Conservation (phyloP, 1,284 basidiomycete species). For the Marasmius sp. region DNA sequence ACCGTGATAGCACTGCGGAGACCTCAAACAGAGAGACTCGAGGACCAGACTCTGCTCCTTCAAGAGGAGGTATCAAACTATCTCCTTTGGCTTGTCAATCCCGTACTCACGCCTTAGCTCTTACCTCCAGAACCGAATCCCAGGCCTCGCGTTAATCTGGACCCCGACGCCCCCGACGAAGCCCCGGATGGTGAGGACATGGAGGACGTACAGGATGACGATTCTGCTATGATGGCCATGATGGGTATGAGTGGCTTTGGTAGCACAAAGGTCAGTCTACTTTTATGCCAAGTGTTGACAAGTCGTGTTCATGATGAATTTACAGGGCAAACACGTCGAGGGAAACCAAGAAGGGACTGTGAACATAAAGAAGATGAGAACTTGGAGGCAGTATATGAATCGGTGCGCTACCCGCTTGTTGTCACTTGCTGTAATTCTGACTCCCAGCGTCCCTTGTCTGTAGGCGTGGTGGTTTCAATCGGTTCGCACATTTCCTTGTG, state of each 20-base stretch:
- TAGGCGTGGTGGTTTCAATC: conserved; percentile 92
- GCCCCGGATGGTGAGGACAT: conserved; percentile 61
- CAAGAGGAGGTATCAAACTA: not conserved
- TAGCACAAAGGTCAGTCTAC: conserved; percentile 75
- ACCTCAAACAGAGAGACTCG: conserved; percentile 30
- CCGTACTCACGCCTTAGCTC: not conserved
- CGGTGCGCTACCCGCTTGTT: conserved; percentile 43
- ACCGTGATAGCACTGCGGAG: conserved; percentile 32
- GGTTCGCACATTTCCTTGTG: conserved; percentile 38
- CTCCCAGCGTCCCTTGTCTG: conserved; percentile 11
- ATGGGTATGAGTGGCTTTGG: conserved; percentile 93
- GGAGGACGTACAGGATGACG: conserved; percentile 69
- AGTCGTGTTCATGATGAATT: not conserved
- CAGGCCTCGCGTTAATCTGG: conserved; percentile 32
- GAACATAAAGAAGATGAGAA: conserved; percentile 84
- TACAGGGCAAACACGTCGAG: conserved; percentile 73
- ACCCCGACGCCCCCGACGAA: conserved; percentile 37
- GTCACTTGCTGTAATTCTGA: not conserved
- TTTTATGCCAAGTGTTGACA: conserved; percentile 1
- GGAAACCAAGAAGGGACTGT: conserved; percentile 81
- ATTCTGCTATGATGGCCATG: conserved; percentile 83
- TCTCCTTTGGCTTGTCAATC: not conserved
- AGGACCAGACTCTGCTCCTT: not conserved
- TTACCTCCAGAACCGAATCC: conserved; percentile 14
- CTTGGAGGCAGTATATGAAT: conserved; percentile 98